These are phyloP conservation scores for Fraxinus velutina DNA, from an alignment of 305 asterid species.

Conservation along the genomic window DNA sequence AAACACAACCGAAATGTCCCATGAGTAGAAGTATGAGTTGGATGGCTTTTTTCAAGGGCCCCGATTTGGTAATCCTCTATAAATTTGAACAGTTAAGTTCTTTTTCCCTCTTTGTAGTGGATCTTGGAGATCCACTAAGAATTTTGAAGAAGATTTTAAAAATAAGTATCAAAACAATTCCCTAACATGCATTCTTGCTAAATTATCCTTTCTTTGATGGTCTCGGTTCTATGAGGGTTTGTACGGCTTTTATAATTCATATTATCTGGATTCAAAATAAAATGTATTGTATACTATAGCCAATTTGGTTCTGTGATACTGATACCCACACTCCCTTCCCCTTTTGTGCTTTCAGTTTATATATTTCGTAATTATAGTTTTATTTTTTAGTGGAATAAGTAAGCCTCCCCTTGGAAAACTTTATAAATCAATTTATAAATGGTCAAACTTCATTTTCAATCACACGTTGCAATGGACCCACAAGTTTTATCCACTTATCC, in stretches of 20 bases:
- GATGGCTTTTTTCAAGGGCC: not conserved
- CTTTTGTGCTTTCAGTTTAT: not conserved
- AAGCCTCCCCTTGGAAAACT: not conserved
- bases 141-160: not conserved
- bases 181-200: not conserved
- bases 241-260: no score
- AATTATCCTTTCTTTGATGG: not conserved
- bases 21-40: not conserved
- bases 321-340: not conserved
- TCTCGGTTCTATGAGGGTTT: not conserved
- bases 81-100: not conserved
- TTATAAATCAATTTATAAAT: not conserved
- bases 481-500: not conserved
- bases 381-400: not conserved
- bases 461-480: not conserved
- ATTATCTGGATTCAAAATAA: not conserved
- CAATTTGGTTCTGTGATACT: not conserved
- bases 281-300: not conserved
- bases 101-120: not conserved
- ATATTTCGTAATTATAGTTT: not conserved
- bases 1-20: not conserved
- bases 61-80: not conserved
- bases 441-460: not conserved
- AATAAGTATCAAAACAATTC: not conserved
- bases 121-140: not conserved